Evolutionary conservation across 148 eudicot genomes (phyloP).

Genomic region (Limonium bicolor): DNA sequence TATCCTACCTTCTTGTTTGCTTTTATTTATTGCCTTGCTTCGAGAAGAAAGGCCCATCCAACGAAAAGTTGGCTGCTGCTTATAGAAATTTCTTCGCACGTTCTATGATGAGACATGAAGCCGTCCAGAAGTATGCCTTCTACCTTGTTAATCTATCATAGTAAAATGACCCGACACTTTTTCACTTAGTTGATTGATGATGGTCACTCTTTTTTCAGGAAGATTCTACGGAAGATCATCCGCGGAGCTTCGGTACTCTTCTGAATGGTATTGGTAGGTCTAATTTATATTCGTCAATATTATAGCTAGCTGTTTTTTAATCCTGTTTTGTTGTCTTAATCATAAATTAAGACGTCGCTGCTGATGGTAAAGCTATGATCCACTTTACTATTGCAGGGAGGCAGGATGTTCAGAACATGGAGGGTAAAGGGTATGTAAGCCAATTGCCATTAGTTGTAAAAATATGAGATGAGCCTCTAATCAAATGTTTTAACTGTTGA

Average conservation of each 20-base stretch:
- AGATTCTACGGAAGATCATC: constrained; percentile 27
- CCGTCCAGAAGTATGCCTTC: constrained; percentile 51
- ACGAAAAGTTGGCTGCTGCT: constrained; percentile 39
- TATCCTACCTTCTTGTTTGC: background rate
- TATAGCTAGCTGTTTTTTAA: too few species aligned
- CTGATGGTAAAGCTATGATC: constrained; percentile 36
- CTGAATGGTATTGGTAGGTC: constrained; percentile 38
- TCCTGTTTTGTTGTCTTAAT: constrained; percentile 10
- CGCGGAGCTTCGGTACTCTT: constrained; percentile 78
- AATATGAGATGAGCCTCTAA: background rate
- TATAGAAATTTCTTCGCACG: constrained; percentile 53
- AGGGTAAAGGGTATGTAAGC: too few species aligned
- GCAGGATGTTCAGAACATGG: too few species aligned
- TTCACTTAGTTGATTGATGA: background rate
- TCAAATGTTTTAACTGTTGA: background rate
- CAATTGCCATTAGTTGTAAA: too few species aligned
- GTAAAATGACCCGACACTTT: background rate
- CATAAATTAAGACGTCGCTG: too few species aligned
- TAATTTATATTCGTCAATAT: background rate
- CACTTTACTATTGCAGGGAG: constrained; percentile 42
- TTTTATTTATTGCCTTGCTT: background rate
- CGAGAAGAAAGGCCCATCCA: constrained; percentile 44
- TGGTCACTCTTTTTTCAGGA: constrained; percentile 36
- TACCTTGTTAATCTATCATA: background rate
- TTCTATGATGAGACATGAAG: constrained; percentile 49